Evolutionary conservation across 257 asterid species (phyloP), one percentile per base, ranked within the genome.

Genomic region (Salvia hispanica): DNA sequence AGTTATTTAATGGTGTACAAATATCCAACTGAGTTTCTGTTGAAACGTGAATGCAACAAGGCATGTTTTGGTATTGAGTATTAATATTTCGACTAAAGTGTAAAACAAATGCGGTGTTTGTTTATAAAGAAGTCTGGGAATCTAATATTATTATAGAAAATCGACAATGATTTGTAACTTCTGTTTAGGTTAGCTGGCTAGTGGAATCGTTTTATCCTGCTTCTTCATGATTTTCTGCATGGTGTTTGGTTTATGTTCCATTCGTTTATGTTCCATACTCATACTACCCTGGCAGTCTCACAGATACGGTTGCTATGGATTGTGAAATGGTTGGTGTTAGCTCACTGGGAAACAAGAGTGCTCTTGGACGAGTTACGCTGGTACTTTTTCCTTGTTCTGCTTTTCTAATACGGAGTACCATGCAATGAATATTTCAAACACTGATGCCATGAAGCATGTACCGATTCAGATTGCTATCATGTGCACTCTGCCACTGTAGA

Each of bases 291-390:
- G 78, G 69, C 85, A 93, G 99, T 74, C 70, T 82, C 50, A 86
- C 97, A 48, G 81, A 90, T 72, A 85, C 28, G 72, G 55, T 93
- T 66, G 99, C 91, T 59, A 93, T 93, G 96, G 99, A 93, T 76
- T 93, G 97, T 67, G 99, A 93, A 81, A 92, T 92, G 98, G 98
- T 92, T 64, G 97, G 98, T 62, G 95, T 90, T 60, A 80, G 96
- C 81, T 74, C 84, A 42, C 50, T 69, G n/a, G 95, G 96, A 45
- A 90, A 85, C 87, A 90, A 82, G 84, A 90, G 91, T 59, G 99
- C 99, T 64, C 96, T 93, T 76, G 99, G 92, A 73, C 84, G 97
- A 52, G 95, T 88, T 42, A 86, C 99, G 14, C 79, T 93, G 97
- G 99, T 93, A 93, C 36, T 71, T 58, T 66, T 61, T 2, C 70